Percentiles rank a stretch among this genome's conserved stretches.
phyloP scores from a whole-genome alignment of 306 rosid genomes.

The Potentilla sterilis region DNA sequence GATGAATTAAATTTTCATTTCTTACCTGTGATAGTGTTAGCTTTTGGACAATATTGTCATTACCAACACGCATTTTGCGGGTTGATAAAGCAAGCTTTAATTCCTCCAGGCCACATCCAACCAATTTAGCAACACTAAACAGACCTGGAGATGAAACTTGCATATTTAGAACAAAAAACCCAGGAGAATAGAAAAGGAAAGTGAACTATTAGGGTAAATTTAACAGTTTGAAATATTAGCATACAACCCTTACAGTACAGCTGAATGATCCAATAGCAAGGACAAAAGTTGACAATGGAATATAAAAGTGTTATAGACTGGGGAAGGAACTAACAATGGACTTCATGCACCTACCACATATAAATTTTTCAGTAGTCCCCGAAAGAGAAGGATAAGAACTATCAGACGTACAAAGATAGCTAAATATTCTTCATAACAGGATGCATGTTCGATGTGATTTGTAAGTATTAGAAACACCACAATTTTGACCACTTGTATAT shows the following conservation, averaged over 20 bases:
- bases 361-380: neutral
- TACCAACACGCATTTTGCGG: slow-evolving; percentile 92
- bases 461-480: neutral
- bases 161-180: slow-evolving; percentile 15
- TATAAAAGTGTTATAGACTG: neutral
- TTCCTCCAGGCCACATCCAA: slow-evolving; percentile 75
- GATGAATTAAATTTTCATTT: neutral
- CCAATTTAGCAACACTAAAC: slow-evolving; percentile 58
- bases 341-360: neutral
- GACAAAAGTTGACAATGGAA: neutral
- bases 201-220: neutral
- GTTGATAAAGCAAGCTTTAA: slow-evolving; percentile 77
- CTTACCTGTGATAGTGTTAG: slow-evolving; percentile 76
- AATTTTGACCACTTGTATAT: slow-evolving; percentile 6
- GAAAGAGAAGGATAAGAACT: neutral
- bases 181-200: neutral
- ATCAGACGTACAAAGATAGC: neutral
- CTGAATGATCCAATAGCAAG: neutral
- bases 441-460: neutral
- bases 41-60: slow-evolving; percentile 86
- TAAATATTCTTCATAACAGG: neutral
- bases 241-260: neutral
- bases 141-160: slow-evolving; percentile 55
- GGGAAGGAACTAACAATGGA: neutral
- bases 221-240: neutral